Conservation (phyloP, 306 rosid species). For the Erythrophleum fordii region DNA sequence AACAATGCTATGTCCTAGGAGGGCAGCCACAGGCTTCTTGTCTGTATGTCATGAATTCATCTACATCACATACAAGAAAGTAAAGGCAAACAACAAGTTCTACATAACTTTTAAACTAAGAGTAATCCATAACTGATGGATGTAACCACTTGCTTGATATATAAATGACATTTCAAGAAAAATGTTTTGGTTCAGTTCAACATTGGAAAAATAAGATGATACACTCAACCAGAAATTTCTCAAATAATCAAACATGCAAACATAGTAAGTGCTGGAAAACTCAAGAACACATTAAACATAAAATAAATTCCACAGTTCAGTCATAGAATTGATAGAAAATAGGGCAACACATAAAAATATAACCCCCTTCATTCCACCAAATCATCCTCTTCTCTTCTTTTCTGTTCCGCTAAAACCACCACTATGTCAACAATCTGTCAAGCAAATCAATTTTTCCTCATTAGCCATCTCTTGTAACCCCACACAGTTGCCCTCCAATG, state of each 20-base stretch:
- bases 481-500: too few relatives aligned
- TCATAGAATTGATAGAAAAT: background rate
- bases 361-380: background rate
- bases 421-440: background rate
- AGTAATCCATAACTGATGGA: background rate
- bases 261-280: constrained; percentile 22
- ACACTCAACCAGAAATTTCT: background rate
- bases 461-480: too few relatives aligned
- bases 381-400: background rate
- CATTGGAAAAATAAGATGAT: background rate
- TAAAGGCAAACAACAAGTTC: background rate
- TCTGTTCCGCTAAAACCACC: background rate
- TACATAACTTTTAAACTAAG: background rate
- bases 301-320: background rate
- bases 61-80: background rate
- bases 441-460: too few relatives aligned
- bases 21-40: background rate
- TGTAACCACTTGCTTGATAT: background rate
- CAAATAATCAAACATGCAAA: constrained; percentile 37
- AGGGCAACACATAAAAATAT: background rate
- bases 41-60: background rate
- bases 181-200: background rate
- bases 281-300: background rate
- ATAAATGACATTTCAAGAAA: background rate
- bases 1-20: background rate